Evolutionary conservation across 2,329 filamentous ascomycete genomes (phyloP).

Genomic region (Beauveria australis): DNA sequence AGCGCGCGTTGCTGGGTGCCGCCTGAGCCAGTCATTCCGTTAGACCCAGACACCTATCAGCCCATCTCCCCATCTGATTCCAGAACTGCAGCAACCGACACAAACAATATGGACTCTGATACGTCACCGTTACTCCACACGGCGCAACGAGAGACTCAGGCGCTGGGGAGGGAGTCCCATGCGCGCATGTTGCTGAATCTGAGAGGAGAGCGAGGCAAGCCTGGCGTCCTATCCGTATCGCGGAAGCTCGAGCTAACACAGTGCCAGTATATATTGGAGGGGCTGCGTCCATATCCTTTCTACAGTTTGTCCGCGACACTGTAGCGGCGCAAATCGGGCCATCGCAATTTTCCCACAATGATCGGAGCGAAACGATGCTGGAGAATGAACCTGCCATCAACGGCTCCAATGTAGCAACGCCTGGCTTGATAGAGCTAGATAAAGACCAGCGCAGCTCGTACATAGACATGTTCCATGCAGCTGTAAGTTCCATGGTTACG

Average conservation of each 20-base stretch:
- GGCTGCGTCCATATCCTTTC: slow-evolving; percentile 46
- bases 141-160: background rate
- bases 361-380: slow-evolving; percentile 43
- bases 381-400: slow-evolving; percentile 30
- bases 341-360: slow-evolving; percentile 44
- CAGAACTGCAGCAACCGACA: slow-evolving; percentile 2
- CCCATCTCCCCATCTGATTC: slow-evolving; percentile 13
- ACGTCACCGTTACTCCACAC: background rate
- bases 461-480: background rate
- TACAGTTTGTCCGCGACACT: slow-evolving; percentile 42
- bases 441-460: background rate
- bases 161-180: slow-evolving; percentile 11
- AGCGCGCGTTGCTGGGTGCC: background rate
- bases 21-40: background rate
- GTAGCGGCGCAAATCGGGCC: slow-evolving; percentile 43
- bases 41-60: background rate
- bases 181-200: slow-evolving; percentile 35
- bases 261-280: slow-evolving; percentile 38
- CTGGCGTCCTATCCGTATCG: too few species aligned
- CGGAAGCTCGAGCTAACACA: background rate
- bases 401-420: background rate
- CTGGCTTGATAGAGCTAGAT: slow-evolving; percentile 2
- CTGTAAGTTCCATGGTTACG: background rate
- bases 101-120: background rate
- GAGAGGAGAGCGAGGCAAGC: slow-evolving; percentile 35